These are phyloP conservation scores for Cyclotella atomus DNA, from an alignment of 108 stramenopile genomes.

Conservation along the genomic window DNA sequence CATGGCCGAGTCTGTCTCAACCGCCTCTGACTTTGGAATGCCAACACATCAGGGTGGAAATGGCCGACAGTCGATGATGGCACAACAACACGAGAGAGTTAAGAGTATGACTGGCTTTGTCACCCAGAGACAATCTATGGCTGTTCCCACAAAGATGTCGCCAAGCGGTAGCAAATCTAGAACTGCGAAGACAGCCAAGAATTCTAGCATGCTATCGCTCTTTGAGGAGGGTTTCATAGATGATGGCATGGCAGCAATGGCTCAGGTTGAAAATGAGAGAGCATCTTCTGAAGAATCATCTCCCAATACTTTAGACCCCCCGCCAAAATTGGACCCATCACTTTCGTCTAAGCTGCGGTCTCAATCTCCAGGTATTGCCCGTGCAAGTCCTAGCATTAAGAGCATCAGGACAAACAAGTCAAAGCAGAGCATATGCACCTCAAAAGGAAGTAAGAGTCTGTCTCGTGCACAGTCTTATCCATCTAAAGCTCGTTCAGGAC, in stretches of 20 bases:
- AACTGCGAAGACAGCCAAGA: neutral
- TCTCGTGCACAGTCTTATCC: neutral
- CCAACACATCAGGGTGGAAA: too few species aligned
- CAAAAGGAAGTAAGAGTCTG: neutral
- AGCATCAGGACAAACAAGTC: neutral
- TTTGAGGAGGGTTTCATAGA: neutral
- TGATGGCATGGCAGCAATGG: neutral
- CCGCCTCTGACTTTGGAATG: neutral
- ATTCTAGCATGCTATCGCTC: neutral
- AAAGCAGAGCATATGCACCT: neutral
- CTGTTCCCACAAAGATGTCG: neutral
- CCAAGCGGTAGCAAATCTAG: neutral
- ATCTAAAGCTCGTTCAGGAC: neutral
- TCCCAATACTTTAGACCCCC: slow-evolving; percentile 4
- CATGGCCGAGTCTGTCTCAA: neutral
- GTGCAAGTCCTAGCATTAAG: slow-evolving; percentile 2
- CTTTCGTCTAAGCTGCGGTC: slow-evolving; percentile 1
- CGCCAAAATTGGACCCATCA: slow-evolving; percentile 7
- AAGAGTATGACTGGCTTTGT: neutral
- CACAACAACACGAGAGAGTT: neutral
- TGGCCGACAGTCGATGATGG: too few species aligned
- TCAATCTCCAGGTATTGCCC: neutral
- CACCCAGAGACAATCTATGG: neutral
- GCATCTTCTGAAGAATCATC: slow-evolving; percentile 3
- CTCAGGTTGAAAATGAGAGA: neutral